Evolutionary conservation across 2,329 filamentous ascomycete genomes (phyloP), one percentile per base, ranked within the genome.

Genomic region (Epichloe elymi): DNA sequence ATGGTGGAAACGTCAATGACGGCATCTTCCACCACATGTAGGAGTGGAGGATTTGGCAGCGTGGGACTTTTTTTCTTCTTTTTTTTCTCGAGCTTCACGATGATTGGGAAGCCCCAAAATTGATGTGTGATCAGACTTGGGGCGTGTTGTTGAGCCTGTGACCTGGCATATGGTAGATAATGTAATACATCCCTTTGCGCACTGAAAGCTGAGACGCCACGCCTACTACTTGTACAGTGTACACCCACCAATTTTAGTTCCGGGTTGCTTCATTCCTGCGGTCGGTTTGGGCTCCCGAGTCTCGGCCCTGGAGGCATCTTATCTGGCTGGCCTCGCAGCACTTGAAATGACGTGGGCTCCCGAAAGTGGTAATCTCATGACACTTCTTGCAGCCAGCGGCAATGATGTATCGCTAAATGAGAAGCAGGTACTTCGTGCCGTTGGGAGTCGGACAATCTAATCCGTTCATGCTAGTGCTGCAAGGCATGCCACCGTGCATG

Each of bases 1-100:
- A 71, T 42, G 65, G 60, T 3, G 66, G 65, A 17, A 67, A 63
- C 20, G 63, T 68, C 39, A 67, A 64, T 55, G 68, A 65, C 51
- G 61, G 67, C 45, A 63, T 69, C 58, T 69, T 70, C 54, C 65
- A 67, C 59, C 60, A 64, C 35, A 62, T 69, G 43, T 68, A 67
- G 58, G 52, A 33, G 17, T 47, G 19, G 15, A n/a, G 2, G 4
- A 4, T 17, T 17, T 1, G 8, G 14, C 10, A n/a, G 8, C 8
- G 8, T 8, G 10, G 10, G 30, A 11, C 3, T 10, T 30, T 30
- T 8, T 10, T 8, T 30, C 0, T 8, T 3, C 11, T 3, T 8
- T 6, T 7, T 7, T 30, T 3, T 8, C 2, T 41, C 20, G 2
- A 26, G 19, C 4, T 42, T 11, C n/a, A 19, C 5, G 0, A 40